Evolutionary conservation across 768 basidiomycete species (phyloP), one percentile per base, ranked within the genome.

Genomic region (Tricholoma hemisulphureum): DNA sequence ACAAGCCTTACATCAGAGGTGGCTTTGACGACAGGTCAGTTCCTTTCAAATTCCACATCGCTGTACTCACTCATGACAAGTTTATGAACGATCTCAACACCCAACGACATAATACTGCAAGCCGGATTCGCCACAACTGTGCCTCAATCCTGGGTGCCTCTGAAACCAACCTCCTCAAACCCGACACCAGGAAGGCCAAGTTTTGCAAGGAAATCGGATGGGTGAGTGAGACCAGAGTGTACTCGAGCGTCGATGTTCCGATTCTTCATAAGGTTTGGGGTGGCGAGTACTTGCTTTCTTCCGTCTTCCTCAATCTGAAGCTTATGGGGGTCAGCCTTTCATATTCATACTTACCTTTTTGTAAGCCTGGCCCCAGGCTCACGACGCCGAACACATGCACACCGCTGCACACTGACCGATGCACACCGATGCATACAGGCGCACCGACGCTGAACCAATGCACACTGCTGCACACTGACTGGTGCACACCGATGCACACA

Each of bases 181-280:
- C 60, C 26, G 58, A 61, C 1, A 48, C 56, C 21, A n/a, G 58
- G 31, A 58, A 56, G 34, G 56, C 29, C 9, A 64, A 64, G 45
- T 64, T 64, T 53, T 49, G 60, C 6, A 43, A 53, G 24, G 29
- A 53, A 10, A 64, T 64, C 56, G 63, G 63, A 34, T 64, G 60
- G 63, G 63, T 60, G n/a, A 31, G 31, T 10, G 31, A 31, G 31
- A 31, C 18, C 28, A 51, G 61, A 5, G 37, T 34, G 9, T 64
- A 64, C 37, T 64, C 63, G 6, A 64, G 53, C 16, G 53, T 64
- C 29, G 61, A 58, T 45, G 63, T 59, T 37, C 46, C 51, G 10
- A 64, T 64, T 20, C 63, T 64, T 23, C 61, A 64, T 39, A 59
- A 60, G 56, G 32, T 60, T 39, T 62, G 51, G 34, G 0, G 20